These are phyloP conservation scores for Trametes cingulata DNA, from an alignment of 768 basidiomycete species.

Conservation along the genomic window DNA sequence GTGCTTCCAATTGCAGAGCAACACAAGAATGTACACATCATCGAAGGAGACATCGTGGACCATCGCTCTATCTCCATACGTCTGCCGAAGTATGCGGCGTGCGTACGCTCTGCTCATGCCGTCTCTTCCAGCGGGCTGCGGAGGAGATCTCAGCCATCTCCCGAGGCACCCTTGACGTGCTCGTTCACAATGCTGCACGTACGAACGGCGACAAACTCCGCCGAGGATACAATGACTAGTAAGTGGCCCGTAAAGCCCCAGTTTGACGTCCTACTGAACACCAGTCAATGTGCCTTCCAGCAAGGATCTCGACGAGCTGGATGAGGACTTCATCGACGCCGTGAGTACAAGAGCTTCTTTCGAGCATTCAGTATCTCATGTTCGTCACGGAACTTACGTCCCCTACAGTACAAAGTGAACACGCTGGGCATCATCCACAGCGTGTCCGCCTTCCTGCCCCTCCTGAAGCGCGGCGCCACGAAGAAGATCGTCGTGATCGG, in stretches of 20 bases:
- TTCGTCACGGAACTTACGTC: not conserved
- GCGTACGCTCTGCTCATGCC: not conserved
- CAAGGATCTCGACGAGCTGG: conserved; percentile 3
- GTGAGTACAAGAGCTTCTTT: conserved; percentile 1
- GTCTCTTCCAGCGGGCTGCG: conserved; percentile 19
- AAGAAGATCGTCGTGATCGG: conserved; percentile 39
- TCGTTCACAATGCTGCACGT: conserved; percentile 39
- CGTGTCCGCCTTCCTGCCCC: conserved; percentile 40
- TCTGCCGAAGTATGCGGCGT: not conserved
- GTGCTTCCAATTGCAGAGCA: not conserved
- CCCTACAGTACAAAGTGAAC: conserved; percentile 35
- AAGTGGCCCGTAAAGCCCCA: conserved; percentile 6
- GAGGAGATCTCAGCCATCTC: conserved; percentile 25
- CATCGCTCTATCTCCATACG: conserved; percentile 32
- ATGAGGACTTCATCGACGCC: conserved; percentile 9
- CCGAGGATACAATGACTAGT: conserved; percentile 26
- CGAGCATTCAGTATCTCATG: not conserved
- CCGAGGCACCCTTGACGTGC: conserved; percentile 34
- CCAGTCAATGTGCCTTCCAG: no score
- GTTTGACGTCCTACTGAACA: no score
- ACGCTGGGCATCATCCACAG: conserved; percentile 37
- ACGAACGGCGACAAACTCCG: conserved; percentile 6
- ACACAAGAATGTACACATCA: conserved; percentile 33
- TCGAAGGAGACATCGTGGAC: conserved; percentile 41
- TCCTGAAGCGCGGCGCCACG: conserved; percentile 32